Evolutionary conservation across 2,329 filamentous ascomycete species (phyloP), one percentile per base, ranked within the genome.

Genomic region (Cercospora sp.): DNA sequence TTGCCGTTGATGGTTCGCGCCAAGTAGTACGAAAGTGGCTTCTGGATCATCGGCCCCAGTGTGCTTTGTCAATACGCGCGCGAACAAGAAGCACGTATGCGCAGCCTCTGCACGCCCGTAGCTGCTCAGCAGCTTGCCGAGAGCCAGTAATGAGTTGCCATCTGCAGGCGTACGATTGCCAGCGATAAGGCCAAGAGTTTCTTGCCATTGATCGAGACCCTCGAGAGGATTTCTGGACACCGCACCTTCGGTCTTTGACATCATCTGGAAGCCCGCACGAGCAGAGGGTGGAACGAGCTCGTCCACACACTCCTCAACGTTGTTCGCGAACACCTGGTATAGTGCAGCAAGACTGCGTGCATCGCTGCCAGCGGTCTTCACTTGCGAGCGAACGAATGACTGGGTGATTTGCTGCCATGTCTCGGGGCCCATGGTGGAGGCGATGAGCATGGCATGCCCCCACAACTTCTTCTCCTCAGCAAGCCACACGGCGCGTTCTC

Each of bases 401-500:
- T 96, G 93, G 0, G 93, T 89, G 28, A 99, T 94, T 77, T 96
- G 92, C 78, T 93, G 96, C 87, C 96, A 98, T 2, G 96, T 84
- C 5, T 85, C 82, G 55, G 83, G 85, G 23, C 92, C 91, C 59
- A 91, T 84, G 1, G 92, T 95, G 6, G 80, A 96, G 79, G 95
- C 91, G 39, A 99, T 90, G 20, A 99, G 84, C 86, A 99, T 91
- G 3, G 95, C 96, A 79, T 99, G 96, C 2, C 93, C 95, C 96
- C 96, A 99, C 2, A 99, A 83, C 60, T 94, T 89, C 78, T 94
- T 93, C 78, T 99, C 95, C 33, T 93, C 94, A 4, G 95, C 94
- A 71, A 91, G 86, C 94, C 94, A 98, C 0, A 96, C 91, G 5
- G 95, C 95, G 73, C 94, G 92, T 76, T 97, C 93, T 23, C 93